phyloP scores from a whole-genome alignment of 257 asterid species.

The Asclepias syriaca region DNA sequence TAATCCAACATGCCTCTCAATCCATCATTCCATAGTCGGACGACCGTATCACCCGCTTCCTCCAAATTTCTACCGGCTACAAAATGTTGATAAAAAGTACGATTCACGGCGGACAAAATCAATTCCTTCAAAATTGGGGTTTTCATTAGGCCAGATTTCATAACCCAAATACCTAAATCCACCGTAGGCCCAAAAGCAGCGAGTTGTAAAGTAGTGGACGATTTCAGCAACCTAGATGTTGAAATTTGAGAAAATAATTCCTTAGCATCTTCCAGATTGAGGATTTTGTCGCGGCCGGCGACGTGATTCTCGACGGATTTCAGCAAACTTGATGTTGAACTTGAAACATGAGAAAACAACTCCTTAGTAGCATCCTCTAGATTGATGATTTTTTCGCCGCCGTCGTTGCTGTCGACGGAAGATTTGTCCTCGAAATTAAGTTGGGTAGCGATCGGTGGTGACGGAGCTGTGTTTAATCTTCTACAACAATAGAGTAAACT shows the following conservation, averaged over 20 bases:
- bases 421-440: conserved; percentile 15
- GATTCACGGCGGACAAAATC: conserved; percentile 30
- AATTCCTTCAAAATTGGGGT: conserved; percentile 28
- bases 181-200: conserved; percentile 40
- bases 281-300: too few species aligned
- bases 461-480: conserved; percentile 31
- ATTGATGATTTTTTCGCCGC: conserved; percentile 15
- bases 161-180: conserved; percentile 45
- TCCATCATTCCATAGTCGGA: conserved; percentile 39
- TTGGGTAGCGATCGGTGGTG: conserved; percentile 30
- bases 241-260: conserved; percentile 41
- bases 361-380: conserved; percentile 31
- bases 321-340: conserved; percentile 40
- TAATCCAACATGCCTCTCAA: conserved; percentile 75
- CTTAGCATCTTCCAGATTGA: conserved; percentile 34
- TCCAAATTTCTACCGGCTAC: conserved; percentile 61
- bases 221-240: conserved; percentile 40
- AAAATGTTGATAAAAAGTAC: conserved; percentile 61
- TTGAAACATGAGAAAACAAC: conserved; percentile 41
- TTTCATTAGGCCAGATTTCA: conserved; percentile 43
- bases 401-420: conserved; percentile 1
- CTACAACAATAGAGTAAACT: conserved; percentile 26
- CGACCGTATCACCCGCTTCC: conserved; percentile 39
- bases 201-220: conserved; percentile 40
- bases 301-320: conserved; percentile 25